Conservation (phyloP, 2,329 filamentous ascomycete species). For the Aplosporella prunicola region DNA sequence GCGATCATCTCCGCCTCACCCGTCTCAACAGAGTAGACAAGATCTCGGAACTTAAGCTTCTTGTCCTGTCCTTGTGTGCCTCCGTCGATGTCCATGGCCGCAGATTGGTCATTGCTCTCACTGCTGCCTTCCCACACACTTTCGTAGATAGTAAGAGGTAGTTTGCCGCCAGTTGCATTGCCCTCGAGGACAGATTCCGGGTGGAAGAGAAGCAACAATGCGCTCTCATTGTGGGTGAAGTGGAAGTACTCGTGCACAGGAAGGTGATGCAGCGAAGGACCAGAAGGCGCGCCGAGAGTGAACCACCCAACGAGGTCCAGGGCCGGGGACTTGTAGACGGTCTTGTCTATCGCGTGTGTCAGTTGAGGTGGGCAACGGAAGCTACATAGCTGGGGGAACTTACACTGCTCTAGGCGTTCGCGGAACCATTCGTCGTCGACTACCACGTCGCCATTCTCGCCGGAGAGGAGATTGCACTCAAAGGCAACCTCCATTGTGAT, state of each 20-base stretch:
- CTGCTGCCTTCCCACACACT: conserved; percentile 41
- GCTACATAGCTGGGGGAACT: too few relatives aligned
- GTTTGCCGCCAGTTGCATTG: conserved; percentile 58
- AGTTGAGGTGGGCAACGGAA: conserved; percentile 3
- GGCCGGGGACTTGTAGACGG: conserved; percentile 73
- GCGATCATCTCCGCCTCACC: conserved; percentile 97
- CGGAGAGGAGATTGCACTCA: conserved; percentile 55
- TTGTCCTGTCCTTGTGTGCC: conserved; percentile 18
- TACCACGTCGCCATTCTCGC: conserved; percentile 46
- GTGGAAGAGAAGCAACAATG: conserved; percentile 83
- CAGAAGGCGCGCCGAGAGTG: conserved; percentile 62
- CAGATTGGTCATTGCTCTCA: conserved; percentile 25
- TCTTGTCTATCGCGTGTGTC: conserved; percentile 55
- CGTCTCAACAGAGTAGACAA: conserved; percentile 83
- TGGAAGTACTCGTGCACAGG: conserved; percentile 72
- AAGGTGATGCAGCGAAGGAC: conserved; percentile 58
- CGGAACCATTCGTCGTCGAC: conserved; percentile 65
- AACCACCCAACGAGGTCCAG: conserved; percentile 87
- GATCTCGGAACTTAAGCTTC: conserved; percentile 64
- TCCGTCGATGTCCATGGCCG: conserved; percentile 54
- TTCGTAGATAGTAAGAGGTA: conserved; percentile 89
- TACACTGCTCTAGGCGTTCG: conserved; percentile 75
- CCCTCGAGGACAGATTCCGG: conserved; percentile 47
- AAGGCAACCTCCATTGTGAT: conserved; percentile 92
- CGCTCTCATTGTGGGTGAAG: conserved; percentile 67